A percentile compares a stretch with the other conserved stretches of the same genome.
These are phyloP conservation scores for Linnemannia exigua DNA, from an alignment of 192 early-diverging fungal genomes.

Conservation along the genomic window DNA sequence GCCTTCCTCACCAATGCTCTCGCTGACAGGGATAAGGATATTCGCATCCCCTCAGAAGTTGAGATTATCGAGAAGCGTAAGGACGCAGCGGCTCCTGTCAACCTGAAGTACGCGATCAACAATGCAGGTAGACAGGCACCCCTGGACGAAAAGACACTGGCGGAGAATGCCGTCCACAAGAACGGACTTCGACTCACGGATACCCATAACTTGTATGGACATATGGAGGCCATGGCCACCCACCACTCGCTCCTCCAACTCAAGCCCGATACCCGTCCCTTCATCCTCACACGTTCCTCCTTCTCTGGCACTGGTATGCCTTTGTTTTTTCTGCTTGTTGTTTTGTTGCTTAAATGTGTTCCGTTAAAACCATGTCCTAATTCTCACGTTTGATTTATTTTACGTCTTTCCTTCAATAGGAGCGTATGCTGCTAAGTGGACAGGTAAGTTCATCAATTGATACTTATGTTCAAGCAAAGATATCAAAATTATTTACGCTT, in stretches of 20 bases:
- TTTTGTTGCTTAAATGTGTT: neutral
- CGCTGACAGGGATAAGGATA: neutral
- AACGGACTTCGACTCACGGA: conserved; percentile 66
- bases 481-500: neutral
- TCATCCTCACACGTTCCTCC: conserved; percentile 73
- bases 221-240: conserved; percentile 70
- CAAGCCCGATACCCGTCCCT: conserved; percentile 64
- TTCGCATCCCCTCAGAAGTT: neutral
- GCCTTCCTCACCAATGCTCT: neutral
- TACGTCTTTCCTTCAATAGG: neutral
- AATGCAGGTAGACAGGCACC: conserved; percentile 44
- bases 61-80: neutral
- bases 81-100: conserved; percentile 41
- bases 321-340: neutral
- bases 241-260: conserved; percentile 55
- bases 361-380: neutral
- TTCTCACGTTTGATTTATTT: neutral
- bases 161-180: conserved; percentile 56
- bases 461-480: conserved; percentile 5
- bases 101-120: conserved; percentile 54
- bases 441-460: conserved; percentile 23
- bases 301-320: conserved; percentile 73
- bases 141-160: conserved; percentile 39
- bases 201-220: conserved; percentile 74
- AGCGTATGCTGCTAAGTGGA: conserved; percentile 62